A percentile compares a stretch with the other conserved stretches of the same genome.
phyloP scores from a whole-genome alignment of 1,284 basidiomycete genomes.

The Fomitopsis pinicola region DNA sequence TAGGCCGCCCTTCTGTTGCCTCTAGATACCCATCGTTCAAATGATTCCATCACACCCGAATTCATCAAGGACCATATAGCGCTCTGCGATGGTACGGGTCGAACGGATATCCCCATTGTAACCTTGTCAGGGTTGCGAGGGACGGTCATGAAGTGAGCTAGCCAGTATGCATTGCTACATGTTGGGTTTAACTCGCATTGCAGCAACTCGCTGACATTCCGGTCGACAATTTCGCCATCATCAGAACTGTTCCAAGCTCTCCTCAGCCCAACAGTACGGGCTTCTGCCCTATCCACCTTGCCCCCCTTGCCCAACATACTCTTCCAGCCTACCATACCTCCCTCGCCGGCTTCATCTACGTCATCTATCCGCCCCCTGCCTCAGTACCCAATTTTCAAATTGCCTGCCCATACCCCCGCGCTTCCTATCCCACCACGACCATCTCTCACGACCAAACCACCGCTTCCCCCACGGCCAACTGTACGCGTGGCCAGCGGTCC shows the following conservation, averaged over 20 bases:
- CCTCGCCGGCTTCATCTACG: slow-evolving; percentile 16
- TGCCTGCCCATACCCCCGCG: slow-evolving; percentile 45
- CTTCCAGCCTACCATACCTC: slow-evolving; percentile 22
- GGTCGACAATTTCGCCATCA: slow-evolving; percentile 60
- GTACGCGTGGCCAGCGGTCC: slow-evolving; percentile 16
- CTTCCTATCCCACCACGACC: slow-evolving; percentile 67
- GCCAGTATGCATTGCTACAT: neutral
- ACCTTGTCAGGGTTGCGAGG: slow-evolving; percentile 83
- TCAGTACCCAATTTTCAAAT: slow-evolving; percentile 49
- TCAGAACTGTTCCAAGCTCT: slow-evolving; percentile 62
- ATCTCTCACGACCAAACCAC: slow-evolving; percentile 42
- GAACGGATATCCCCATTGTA: slow-evolving; percentile 49
- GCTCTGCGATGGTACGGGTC: slow-evolving; percentile 48
- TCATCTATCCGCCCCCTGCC: slow-evolving; percentile 9
- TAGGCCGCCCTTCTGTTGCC: slow-evolving; percentile 81
- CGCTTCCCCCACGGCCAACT: slow-evolving; percentile 56
- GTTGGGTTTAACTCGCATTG: slow-evolving; percentile 10
- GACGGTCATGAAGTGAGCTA: slow-evolving; percentile 45
- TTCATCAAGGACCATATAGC: slow-evolving; percentile 78
- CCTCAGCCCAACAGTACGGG: slow-evolving; percentile 45
- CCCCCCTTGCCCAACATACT: slow-evolving; percentile 40
- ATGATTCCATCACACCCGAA: slow-evolving; percentile 62
- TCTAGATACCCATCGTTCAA: slow-evolving; percentile 44
- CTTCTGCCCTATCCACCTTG: slow-evolving; percentile 44
- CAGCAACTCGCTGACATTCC: slow-evolving; percentile 57